These are phyloP conservation scores for Sistotremastrum niveocremeum DNA, from an alignment of 768 basidiomycete genomes.

Conservation along the genomic window DNA sequence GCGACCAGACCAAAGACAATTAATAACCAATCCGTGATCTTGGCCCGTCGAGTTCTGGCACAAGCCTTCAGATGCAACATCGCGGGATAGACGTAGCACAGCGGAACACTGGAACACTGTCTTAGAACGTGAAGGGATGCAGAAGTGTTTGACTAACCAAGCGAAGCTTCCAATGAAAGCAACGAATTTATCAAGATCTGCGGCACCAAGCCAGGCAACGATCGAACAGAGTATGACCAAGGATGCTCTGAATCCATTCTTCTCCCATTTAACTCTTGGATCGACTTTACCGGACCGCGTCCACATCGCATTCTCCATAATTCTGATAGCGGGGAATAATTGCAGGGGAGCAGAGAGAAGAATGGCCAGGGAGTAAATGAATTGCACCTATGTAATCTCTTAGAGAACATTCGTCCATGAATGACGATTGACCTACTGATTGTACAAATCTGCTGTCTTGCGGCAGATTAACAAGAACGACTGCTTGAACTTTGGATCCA, in stretches of 20 bases:
- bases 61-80: slow-evolving; percentile 87
- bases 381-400: slow-evolving; percentile 42
- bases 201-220: slow-evolving; percentile 71
- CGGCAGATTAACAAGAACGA: slow-evolving; percentile 90
- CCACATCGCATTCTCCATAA: slow-evolving; percentile 93
- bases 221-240: slow-evolving; percentile 70
- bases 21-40: slow-evolving; percentile 54
- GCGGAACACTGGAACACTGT: slow-evolving; percentile 51
- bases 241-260: slow-evolving; percentile 77
- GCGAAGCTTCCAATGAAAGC: slow-evolving; percentile 88
- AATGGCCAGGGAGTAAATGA: slow-evolving; percentile 87
- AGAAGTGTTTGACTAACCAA: slow-evolving; percentile 42
- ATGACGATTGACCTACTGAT: slow-evolving; percentile 37
- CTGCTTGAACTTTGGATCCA: slow-evolving; percentile 77
- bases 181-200: slow-evolving; percentile 91
- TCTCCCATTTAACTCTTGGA: slow-evolving; percentile 82
- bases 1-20: slow-evolving; percentile 63
- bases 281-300: slow-evolving; percentile 75
- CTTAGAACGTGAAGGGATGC: no score
- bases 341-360: slow-evolving; percentile 85
- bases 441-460: slow-evolving; percentile 76
- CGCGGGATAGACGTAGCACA: slow-evolving; percentile 90
- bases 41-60: slow-evolving; percentile 55
- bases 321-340: slow-evolving; percentile 94
- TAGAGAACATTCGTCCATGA: slow-evolving; percentile 8